Evolutionary conservation across 2,329 filamentous ascomycete species (phyloP).

Genomic region (Pyrenophora graminea): DNA sequence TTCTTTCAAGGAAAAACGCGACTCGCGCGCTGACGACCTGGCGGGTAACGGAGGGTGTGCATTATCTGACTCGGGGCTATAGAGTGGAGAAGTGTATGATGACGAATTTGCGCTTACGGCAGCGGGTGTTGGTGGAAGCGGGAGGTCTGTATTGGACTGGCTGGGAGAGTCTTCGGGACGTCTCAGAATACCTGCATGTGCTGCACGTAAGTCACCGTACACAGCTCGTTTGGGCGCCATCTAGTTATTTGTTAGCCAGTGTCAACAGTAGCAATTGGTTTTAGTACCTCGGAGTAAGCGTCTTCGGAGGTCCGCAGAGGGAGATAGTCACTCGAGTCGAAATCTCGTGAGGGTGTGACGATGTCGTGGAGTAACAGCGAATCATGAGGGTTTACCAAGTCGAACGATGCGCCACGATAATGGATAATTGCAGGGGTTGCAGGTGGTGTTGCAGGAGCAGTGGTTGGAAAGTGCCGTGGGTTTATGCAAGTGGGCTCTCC

Average conservation of each 20-base stretch:
- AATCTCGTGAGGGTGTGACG: slow-evolving; percentile 43
- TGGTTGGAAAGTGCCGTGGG: slow-evolving; percentile 29
- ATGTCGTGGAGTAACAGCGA: slow-evolving; percentile 44
- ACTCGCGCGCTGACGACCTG: slow-evolving; percentile 25
- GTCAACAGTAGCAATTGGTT: not conserved
- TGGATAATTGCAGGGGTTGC: slow-evolving; percentile 46
- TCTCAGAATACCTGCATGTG: slow-evolving; percentile 36
- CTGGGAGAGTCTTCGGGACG: slow-evolving; percentile 22
- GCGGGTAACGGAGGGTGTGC: slow-evolving; percentile 26
- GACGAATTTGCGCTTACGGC: slow-evolving; percentile 36
- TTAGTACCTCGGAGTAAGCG: slow-evolving; percentile 23
- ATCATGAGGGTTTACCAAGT: slow-evolving; percentile 46
- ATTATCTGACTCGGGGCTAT: slow-evolving; percentile 30
- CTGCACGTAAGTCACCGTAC: slow-evolving; percentile 37
- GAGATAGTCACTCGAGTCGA: slow-evolving; percentile 42
- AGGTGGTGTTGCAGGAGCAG: slow-evolving; percentile 41
- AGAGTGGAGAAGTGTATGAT: slow-evolving; percentile 30
- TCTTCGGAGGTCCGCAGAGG: slow-evolving; percentile 32
- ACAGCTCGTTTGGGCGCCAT: slow-evolving; percentile 40
- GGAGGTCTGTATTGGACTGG: slow-evolving; percentile 21
- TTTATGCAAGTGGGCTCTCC: slow-evolving; percentile 25
- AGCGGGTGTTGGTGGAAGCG: slow-evolving; percentile 32
- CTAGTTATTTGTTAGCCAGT: slow-evolving; percentile 15
- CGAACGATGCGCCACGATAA: slow-evolving; percentile 47
- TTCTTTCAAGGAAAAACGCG: slow-evolving; percentile 39